Evolutionary conservation across 495 filamentous ascomycete species (phyloP), one percentile per base, ranked within the genome.

Genomic region (Lophium mytilinum): DNA sequence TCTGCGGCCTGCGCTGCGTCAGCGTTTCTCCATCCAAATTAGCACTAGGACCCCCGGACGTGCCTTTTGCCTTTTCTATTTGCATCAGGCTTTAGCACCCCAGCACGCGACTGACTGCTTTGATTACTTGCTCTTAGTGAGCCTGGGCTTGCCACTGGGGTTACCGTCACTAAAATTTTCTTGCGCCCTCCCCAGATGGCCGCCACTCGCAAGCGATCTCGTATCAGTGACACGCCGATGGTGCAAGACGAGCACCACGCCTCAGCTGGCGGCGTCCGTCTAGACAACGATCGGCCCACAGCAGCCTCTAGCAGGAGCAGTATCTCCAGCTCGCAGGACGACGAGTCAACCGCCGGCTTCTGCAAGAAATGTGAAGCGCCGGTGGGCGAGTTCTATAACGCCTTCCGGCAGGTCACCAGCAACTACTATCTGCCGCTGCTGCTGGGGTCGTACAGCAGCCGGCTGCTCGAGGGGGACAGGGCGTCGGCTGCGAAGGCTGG

Each of bases 401-500:
- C 50, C 36, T 69, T 56, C 56, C 47, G 42, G 51, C 42, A 55
- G 55, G 51, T 67, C 57, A 68, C 67, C 52, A 46, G 53, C 41
- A 60, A 59, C 35, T 69, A 68, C 49, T 69, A 59, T 43, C 54
- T 69, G 48, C 67, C 67, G 8, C 48, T 63, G 24, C 55, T 68
- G 39, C 53, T 61, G 10, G 66, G 56, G n/a, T 61, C 66, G 7
- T 64, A 61, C 55, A 66, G 45, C 37, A 51, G 49, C 37, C n/a
- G 14, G 24, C 54, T 65, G 12, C 30, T 17, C 30, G 12, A 36
- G 39, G 30, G 42, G 12, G 54, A 53, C 21, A 47, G 33, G 39
- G 50, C 35, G 37, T 54, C 50, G 21, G 33, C 53, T 6, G 62
- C 62, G 42, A 41, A 37, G 17, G 36, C 47, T 2, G 53, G 50